These are phyloP conservation scores for Candida tetrigidarum DNA, from an alignment of 1,139 yeast genomes.

Conservation along the genomic window DNA sequence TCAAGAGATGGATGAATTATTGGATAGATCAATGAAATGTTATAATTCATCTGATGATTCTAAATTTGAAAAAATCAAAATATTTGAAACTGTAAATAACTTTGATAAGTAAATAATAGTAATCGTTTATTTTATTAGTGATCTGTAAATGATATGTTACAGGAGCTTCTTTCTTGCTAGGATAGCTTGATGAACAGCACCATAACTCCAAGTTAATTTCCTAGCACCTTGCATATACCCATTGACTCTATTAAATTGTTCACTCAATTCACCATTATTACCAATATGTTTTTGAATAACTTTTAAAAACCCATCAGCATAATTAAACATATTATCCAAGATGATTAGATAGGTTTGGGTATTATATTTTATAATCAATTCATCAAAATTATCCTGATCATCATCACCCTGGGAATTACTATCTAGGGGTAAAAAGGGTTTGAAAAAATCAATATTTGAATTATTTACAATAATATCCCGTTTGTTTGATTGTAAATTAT, in stretches of 20 bases:
- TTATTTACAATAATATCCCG: conserved; percentile 30
- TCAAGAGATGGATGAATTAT: conserved; percentile 54
- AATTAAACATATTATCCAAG: conserved; percentile 49
- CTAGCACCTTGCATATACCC: conserved; percentile 92
- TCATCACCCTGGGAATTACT: conserved; percentile 33
- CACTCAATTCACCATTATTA: conserved; percentile 78
- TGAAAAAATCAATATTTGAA: conserved; percentile 33
- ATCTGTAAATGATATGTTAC: too few relatives aligned
- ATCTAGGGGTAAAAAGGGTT: conserved; percentile 25
- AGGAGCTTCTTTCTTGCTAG: conserved; percentile 54
- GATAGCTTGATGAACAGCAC: conserved; percentile 73
- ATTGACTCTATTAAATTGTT: conserved; percentile 78
- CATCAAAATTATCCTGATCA: conserved; percentile 29
- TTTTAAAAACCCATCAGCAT: conserved; percentile 78
- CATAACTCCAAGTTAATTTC: conserved; percentile 90
- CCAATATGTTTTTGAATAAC: conserved; percentile 76
- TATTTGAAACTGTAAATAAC: conserved; percentile 56
- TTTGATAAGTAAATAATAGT: conserved; percentile 27
- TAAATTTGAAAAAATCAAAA: conserved; percentile 45
- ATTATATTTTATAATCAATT: conserved; percentile 37
- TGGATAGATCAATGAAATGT: conserved; percentile 55
- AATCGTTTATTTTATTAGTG: neutral
- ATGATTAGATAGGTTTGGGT: conserved; percentile 51
- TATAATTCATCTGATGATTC: conserved; percentile 33
- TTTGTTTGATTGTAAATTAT: conserved; percentile 26